phyloP scores from a whole-genome alignment of 2,329 filamentous ascomycete genomes.

The Xylaria sp. region DNA sequence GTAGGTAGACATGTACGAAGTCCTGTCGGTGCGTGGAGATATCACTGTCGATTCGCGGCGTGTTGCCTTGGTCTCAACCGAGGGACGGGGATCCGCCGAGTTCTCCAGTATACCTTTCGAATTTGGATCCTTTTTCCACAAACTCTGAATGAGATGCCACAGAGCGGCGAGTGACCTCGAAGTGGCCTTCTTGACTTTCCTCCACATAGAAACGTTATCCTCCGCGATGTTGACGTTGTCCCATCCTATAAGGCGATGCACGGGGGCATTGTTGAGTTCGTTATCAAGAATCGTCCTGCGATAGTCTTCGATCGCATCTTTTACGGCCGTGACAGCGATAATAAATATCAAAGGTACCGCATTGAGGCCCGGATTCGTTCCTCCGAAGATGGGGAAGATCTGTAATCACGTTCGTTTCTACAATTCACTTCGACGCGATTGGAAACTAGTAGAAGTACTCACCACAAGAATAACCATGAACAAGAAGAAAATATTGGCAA shows the following conservation, averaged over 20 bases:
- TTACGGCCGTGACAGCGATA: slow-evolving; percentile 82
- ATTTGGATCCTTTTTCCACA: slow-evolving; percentile 54
- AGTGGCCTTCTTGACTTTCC: slow-evolving; percentile 86
- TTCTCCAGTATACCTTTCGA: slow-evolving; percentile 54
- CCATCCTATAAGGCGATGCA: slow-evolving; percentile 87
- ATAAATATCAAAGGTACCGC: slow-evolving; percentile 93
- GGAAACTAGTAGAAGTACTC: slow-evolving; percentile 48
- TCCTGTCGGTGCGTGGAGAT: slow-evolving; percentile 50
- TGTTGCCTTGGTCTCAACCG: slow-evolving; percentile 63
- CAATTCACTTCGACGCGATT: slow-evolving; percentile 2
- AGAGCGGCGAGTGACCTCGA: slow-evolving; percentile 62
- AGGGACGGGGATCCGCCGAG: slow-evolving; percentile 63
- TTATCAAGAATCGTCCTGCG: slow-evolving; percentile 88
- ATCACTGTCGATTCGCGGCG: slow-evolving; percentile 55
- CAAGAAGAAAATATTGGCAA: slow-evolving; percentile 97
- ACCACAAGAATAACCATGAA: slow-evolving; percentile 94
- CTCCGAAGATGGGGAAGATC: slow-evolving; percentile 97
- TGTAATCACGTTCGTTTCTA: slow-evolving; percentile 46
- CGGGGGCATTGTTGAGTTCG: slow-evolving; percentile 92
- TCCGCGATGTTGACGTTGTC: slow-evolving; percentile 91
- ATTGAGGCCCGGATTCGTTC: slow-evolving; percentile 84
- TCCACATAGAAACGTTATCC: slow-evolving; percentile 84
- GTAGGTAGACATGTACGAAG: slow-evolving; percentile 56
- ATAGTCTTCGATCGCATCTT: slow-evolving; percentile 96
- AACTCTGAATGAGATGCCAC: slow-evolving; percentile 48